Conservation (phyloP, 2,329 filamentous ascomycete species). For the Talaromyces albobiverticillius region DNA sequence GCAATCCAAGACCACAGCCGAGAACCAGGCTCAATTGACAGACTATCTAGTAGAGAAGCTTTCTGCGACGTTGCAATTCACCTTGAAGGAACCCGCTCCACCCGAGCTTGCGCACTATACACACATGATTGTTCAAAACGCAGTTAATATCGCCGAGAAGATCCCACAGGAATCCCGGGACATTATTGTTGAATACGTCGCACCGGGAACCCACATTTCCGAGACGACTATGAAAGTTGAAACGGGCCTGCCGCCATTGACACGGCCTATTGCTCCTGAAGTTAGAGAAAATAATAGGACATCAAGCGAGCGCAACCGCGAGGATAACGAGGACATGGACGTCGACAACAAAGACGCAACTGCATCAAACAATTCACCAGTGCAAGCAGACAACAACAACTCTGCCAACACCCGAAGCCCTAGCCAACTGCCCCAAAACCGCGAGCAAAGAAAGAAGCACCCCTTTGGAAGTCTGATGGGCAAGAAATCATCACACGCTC, state of each 20-base stretch:
- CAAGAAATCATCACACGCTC: constrained; percentile 26
- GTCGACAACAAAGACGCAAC: constrained; percentile 7
- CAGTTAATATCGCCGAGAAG: constrained; percentile 79
- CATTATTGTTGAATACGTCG: constrained; percentile 80
- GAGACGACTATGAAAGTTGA: constrained; percentile 83
- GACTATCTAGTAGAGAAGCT: constrained; percentile 67
- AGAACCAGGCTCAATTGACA: constrained; percentile 67
- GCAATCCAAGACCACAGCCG: constrained; percentile 60
- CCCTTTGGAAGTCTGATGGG: constrained; percentile 42
- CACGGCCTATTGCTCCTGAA: constrained; percentile 35
- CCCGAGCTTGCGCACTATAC: constrained; percentile 82
- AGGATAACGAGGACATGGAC: constrained; percentile 19
- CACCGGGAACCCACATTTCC: constrained; percentile 69
- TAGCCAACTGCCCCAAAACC: constrained; percentile 18
- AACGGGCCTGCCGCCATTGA: constrained; percentile 60
- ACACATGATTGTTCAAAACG: constrained; percentile 88
- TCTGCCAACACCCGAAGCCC: constrained; percentile 7
- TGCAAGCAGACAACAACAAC: neutral
- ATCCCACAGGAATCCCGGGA: constrained; percentile 88
- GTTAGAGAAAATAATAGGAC: too few species aligned
- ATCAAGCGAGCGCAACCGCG: too few species aligned
- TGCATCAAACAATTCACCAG: neutral
- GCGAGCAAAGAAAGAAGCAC: constrained; percentile 38
- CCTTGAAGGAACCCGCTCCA: constrained; percentile 73
- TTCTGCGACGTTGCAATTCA: constrained; percentile 67